Percentiles rank a stretch among this genome's conserved stretches.
Evolutionary conservation across 306 rosid genomes (phyloP).

Genomic region (Prosopis cineraria): DNA sequence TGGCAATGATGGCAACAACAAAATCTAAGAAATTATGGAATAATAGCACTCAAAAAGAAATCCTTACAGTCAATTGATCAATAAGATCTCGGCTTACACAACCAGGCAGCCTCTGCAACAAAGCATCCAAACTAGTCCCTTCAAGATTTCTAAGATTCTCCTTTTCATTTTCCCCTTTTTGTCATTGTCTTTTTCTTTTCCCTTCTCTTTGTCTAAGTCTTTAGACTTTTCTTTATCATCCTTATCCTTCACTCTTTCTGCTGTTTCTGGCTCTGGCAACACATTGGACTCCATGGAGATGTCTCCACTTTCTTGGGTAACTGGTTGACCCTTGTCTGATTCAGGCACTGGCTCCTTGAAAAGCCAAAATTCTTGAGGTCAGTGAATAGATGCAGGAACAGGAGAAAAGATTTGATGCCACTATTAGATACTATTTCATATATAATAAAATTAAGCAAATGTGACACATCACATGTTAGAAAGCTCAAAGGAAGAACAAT

Average conservation of each 20-base stretch:
- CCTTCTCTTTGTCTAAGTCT: slow-evolving; percentile 81
- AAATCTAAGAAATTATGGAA: slow-evolving; percentile 11
- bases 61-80: slow-evolving; percentile 89
- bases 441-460: neutral
- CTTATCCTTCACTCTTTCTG: slow-evolving; percentile 70
- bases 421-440: neutral
- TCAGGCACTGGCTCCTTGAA: slow-evolving; percentile 68
- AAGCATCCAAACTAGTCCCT: slow-evolving; percentile 94
- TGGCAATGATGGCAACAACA: slow-evolving; percentile 9
- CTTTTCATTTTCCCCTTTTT: slow-evolving; percentile 79
- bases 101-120: slow-evolving; percentile 96
- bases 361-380: slow-evolving; percentile 37
- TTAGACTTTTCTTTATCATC: slow-evolving; percentile 84
- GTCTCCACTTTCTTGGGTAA: slow-evolving; percentile 59
- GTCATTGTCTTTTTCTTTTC: slow-evolving; percentile 70
- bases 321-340: slow-evolving; percentile 68
- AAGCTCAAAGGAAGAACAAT: too few relatives aligned
- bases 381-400: slow-evolving; percentile 31
- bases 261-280: slow-evolving; percentile 62
- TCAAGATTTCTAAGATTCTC: slow-evolving; percentile 89
- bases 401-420: neutral
- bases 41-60: slow-evolving; percentile 24
- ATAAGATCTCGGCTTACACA: slow-evolving; percentile 99
- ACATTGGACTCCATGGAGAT: slow-evolving; percentile 56
- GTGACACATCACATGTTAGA: neutral